Base-by-base conservation (phyloP, 768 basidiomycete genomes). In the Boletus tomentosulus region DNA sequence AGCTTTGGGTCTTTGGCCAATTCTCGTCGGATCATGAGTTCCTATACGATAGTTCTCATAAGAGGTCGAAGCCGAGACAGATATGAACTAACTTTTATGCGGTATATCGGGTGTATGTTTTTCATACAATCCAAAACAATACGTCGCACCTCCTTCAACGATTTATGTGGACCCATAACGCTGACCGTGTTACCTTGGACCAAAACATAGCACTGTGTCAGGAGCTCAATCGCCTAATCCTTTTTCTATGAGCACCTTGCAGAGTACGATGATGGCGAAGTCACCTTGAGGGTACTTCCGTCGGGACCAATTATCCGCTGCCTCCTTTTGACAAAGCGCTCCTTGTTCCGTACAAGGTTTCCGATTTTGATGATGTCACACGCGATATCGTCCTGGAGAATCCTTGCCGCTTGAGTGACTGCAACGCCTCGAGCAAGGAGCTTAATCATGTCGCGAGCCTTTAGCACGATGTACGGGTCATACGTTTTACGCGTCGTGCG, bases 311-410 rank as follows among this genome's bases (percentile, higher is more conserved):
- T 93, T 50, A 99, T 95, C 55, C 97, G 80, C 72, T 98, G 96
- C 58, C 97, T 76, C 58, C 97, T 75, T 73, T 98, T 98, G 57
- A 97, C 95, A 64, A 96, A 98, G 31, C 96, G 77, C 57, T 98
- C 97, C 69, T 96, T 98, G 71, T 98, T 98, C 62, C 93, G 77
- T 16, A 98, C 90, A 49, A 96, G 68, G 62, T 81, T 95, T 15
- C 97, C 96, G 57, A 98, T 98, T 73, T 98, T 98, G 68, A 99
- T 98, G 58, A 99, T 95, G 70, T 99, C 97, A 69, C 93, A 97
- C 3, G 93, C 90, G 22, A 89, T 78, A 45, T 80, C 80, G 68
- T 99, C 97, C 54, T 97, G 87, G 51, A 99, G 73, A 42, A 98
- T 85, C 69, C 94, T 94, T 50, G 89, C 81, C 0, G 93, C 95